phyloP scores from a whole-genome alignment of 768 basidiomycete genomes.

The Leccinum aurantiacum region DNA sequence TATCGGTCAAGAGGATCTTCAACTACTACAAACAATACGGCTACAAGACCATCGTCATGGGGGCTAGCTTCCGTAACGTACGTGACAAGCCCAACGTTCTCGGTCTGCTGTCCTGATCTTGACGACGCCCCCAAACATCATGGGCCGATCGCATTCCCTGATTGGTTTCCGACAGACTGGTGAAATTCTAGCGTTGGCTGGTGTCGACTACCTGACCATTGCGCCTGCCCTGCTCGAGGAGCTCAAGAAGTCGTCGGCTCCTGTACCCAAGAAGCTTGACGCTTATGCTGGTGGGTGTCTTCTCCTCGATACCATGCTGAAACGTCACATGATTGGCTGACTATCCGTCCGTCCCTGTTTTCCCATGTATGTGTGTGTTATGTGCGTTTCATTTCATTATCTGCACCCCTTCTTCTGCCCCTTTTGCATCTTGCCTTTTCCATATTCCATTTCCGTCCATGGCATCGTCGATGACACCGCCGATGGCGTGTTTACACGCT shows the following conservation, averaged over 20 bases:
- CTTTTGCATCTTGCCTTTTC: neutral
- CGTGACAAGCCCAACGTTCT: conserved; percentile 28
- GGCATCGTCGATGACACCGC: neutral
- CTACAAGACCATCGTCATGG: conserved; percentile 99
- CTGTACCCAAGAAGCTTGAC: conserved; percentile 85
- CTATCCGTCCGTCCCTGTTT: neutral
- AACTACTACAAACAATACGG: conserved; percentile 99
- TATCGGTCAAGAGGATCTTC: conserved; percentile 95
- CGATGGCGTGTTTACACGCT: neutral
- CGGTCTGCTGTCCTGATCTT: conserved; percentile 4
- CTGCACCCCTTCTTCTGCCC: neutral
- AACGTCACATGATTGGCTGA: conserved; percentile 11
- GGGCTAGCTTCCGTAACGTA: conserved; percentile 98
- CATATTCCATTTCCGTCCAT: conserved; percentile 13
- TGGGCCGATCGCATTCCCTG: conserved; percentile 7
- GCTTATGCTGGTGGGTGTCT: conserved; percentile 52
- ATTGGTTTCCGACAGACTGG: conserved; percentile 51
- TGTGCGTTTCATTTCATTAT: neutral
- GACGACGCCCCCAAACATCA: neutral
- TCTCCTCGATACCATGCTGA: conserved; percentile 3
- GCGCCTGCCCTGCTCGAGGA: conserved; percentile 88
- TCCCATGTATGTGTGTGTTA: neutral
- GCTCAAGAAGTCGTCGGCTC: conserved; percentile 76
- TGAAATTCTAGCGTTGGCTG: conserved; percentile 94
- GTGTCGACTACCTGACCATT: conserved; percentile 98